These are phyloP conservation scores for Exophiala bonariae DNA, from an alignment of 2,329 filamentous ascomycete genomes.

Conservation along the genomic window DNA sequence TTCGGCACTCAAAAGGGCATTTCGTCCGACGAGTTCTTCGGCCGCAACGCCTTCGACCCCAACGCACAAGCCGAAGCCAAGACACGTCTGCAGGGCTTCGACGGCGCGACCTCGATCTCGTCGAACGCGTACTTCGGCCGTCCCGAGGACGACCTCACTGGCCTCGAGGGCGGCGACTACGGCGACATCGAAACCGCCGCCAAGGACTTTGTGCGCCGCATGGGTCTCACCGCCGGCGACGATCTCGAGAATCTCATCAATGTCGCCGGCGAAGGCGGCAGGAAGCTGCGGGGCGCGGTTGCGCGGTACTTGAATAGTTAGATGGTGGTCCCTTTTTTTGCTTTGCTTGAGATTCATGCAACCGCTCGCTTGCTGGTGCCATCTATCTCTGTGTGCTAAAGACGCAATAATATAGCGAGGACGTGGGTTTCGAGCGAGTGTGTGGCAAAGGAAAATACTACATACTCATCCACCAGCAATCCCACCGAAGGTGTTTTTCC, in stretches of 20 bases:
- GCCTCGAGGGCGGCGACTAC: constrained; percentile 67
- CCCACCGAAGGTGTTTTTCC: too few species aligned
- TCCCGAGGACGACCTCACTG: constrained; percentile 73
- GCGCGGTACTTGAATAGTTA: constrained; percentile 51
- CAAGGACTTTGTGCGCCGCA: constrained; percentile 93
- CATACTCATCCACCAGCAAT: too few species aligned
- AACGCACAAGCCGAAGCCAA: constrained; percentile 81
- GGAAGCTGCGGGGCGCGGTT: constrained; percentile 70
- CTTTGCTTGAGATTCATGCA: too few species aligned
- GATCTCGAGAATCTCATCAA: constrained; percentile 88
- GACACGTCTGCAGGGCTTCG: constrained; percentile 82
- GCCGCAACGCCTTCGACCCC: constrained; percentile 82
- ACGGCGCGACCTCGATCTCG: constrained; percentile 87
- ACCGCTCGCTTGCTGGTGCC: too few species aligned
- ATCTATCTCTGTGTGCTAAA: too few species aligned
- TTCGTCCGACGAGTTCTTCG: constrained; percentile 97
- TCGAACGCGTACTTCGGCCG: constrained; percentile 97
- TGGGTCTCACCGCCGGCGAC: constrained; percentile 92
- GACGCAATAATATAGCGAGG: too few species aligned
- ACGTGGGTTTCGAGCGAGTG: too few species aligned
- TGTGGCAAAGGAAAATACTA: too few species aligned
- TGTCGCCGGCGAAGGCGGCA: constrained; percentile 81
- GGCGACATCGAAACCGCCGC: constrained; percentile 90
- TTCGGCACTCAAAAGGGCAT: constrained; percentile 95
- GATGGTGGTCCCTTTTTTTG: too few species aligned